These are phyloP conservation scores for Candida sanyaensis DNA, from an alignment of 1,139 yeast genomes.

Conservation along the genomic window DNA sequence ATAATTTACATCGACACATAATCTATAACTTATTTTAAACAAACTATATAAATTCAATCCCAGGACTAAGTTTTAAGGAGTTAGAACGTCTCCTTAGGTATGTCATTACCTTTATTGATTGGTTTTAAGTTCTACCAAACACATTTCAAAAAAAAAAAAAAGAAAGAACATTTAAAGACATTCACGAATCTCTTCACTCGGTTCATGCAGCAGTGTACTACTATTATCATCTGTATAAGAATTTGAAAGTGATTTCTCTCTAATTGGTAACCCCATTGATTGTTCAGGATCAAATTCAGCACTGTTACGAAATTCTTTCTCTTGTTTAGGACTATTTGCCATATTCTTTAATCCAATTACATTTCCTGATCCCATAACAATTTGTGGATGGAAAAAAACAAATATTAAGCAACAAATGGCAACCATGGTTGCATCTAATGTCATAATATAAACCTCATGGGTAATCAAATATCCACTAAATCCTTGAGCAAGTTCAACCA, in stretches of 20 bases:
- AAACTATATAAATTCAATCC: no score
- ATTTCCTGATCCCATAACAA: constrained; percentile 42
- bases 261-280: not conserved
- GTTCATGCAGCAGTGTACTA: not conserved
- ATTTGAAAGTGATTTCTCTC: no score
- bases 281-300: not conserved
- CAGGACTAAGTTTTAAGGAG: no score
- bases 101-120: no score
- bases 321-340: constrained; percentile 11
- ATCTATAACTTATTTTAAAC: no score
- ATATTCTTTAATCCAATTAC: constrained; percentile 14
- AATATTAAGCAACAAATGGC: constrained; percentile 41
- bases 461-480: constrained; percentile 68
- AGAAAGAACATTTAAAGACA: no score
- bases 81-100: no score
- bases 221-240: not conserved
- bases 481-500: constrained; percentile 75
- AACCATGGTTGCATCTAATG: constrained; percentile 77
- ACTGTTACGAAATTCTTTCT: not conserved
- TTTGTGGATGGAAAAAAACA: constrained; percentile 62
- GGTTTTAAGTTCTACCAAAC: no score
- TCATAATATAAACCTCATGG: constrained; percentile 71
- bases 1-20: no score
- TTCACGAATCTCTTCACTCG: no score
- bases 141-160: no score